Base-by-base conservation (phyloP, 495 filamentous ascomycete species). In the Cudoniella acicularis region DNA sequence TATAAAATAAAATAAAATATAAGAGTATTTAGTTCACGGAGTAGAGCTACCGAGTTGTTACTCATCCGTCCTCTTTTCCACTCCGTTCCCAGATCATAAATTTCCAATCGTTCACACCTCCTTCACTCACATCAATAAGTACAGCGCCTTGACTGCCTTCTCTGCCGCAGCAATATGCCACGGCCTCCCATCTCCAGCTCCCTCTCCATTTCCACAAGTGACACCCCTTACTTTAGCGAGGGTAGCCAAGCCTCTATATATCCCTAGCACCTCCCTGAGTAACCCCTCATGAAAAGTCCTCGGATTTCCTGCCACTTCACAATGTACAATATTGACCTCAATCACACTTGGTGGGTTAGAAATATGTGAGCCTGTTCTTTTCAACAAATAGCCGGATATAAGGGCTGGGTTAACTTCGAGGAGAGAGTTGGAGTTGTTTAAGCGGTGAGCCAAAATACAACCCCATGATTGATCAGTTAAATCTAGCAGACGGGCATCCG, bases 151-250 rank as follows among this genome's bases (percentile, higher is more conserved):
- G 3, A 79, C 81, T 1, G 77, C 88, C 70, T 87, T 86, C 64
- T 87, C 78, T 26, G 86, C 91, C n/a, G 83, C 88, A 23, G 83
- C 87, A 60, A 97, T 78, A 79, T 97, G 92, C 88, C 89, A 93
- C 21, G 92, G 92, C 62, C 92, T 68, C 0, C 86, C 79, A 57
- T 87, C 85, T 22, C 69, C 72, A 48, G 84, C 83, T 48, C 84
- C 82, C 51, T 83, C 76, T 45, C n/a, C n/a, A n/a, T n/a, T n/a
- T n/a, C n/a, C n/a, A n/a, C n/a, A n/a, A n/a, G n/a, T n/a, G n/a
- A 88, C 76, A 2, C 89, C 88, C 59, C 86, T 81, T 24, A 82
- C 80, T 54, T 86, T 79, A 23, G 88, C 89, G 67, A 97, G 75
- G 24, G 85, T 83, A 0, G 82, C 85, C 56, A 98, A 69, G n/a